These are phyloP conservation scores for Cajanus cajan DNA, from an alignment of 306 rosid species.

Conservation along the genomic window DNA sequence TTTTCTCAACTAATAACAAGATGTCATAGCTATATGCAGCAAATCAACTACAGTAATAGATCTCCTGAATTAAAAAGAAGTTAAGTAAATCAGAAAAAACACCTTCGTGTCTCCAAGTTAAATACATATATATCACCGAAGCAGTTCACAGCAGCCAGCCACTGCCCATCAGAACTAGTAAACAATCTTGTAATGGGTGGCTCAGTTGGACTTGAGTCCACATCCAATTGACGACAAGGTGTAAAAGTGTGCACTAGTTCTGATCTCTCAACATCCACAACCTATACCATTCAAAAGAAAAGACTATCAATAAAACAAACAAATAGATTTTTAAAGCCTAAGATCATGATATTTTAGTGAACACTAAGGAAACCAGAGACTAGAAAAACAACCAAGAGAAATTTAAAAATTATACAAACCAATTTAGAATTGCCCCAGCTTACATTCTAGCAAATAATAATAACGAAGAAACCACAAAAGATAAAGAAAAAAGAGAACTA, in stretches of 20 bases:
- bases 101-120: slow-evolving; percentile 85
- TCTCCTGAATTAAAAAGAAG: not conserved
- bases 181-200: slow-evolving; percentile 95
- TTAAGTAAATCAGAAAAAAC: not conserved
- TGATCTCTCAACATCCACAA: slow-evolving; percentile 57
- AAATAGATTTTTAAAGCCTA: not conserved
- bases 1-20: not conserved
- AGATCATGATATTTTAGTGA: not conserved
- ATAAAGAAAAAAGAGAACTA: not conserved
- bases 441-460: not conserved
- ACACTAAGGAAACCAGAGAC: not conserved
- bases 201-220: slow-evolving; percentile 60
- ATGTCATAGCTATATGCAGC: not conserved
- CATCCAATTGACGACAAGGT: slow-evolving; percentile 62
- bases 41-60: not conserved
- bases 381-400: not conserved
- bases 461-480: not conserved
- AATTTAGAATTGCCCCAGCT: not conserved
- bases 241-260: slow-evolving; percentile 67
- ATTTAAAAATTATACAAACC: not conserved
- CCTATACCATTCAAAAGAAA: slow-evolving; percentile 47
- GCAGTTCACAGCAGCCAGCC: slow-evolving; percentile 98
- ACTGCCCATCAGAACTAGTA: slow-evolving; percentile 90
- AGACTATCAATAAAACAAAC: slow-evolving; percentile 16
- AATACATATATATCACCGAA: slow-evolving; percentile 90